Evolutionary conservation across 371 early-diverging fungal genomes (phyloP).

Genomic region (Mortierella sp.): DNA sequence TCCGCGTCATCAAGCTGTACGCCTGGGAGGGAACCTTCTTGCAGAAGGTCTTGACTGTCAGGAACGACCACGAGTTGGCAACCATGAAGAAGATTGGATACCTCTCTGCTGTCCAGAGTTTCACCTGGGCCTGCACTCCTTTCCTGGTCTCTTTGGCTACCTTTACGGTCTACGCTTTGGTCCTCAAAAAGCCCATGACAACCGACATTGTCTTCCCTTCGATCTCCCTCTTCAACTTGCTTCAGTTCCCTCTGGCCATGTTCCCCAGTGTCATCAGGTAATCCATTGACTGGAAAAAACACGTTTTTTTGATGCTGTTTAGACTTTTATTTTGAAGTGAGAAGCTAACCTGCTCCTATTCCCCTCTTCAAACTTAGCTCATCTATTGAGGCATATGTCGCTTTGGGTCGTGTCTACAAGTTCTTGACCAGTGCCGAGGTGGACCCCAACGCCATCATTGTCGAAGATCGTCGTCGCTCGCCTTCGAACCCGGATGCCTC

Average conservation of each 20-base stretch:
- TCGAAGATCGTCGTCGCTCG: conserved; percentile 43
- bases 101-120: conserved; percentile 72
- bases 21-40: conserved; percentile 73
- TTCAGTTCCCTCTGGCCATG: conserved; percentile 91
- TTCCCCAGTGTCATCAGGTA: conserved; percentile 75
- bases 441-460: conserved; percentile 72
- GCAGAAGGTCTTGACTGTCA: conserved; percentile 73
- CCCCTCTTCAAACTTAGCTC: conserved; percentile 68
- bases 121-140: conserved; percentile 85
- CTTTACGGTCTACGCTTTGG: conserved; percentile 83
- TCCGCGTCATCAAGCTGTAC: conserved; percentile 91
- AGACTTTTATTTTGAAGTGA: neutral
- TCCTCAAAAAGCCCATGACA: conserved; percentile 74
- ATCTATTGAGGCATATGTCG: conserved; percentile 88
- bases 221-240: conserved; percentile 91
- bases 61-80: conserved; percentile 82
- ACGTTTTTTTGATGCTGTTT: neutral
- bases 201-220: conserved; percentile 89
- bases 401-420: conserved; percentile 82
- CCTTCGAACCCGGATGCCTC: conserved; percentile 61
- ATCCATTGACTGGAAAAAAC: neutral
- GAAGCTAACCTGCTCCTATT: neutral
- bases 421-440: conserved; percentile 86
- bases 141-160: conserved; percentile 90
- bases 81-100: conserved; percentile 84